A percentile compares a stretch with the other conserved stretches of the same genome.
phyloP scores from a whole-genome alignment of 129 eudicot species.

The Mikania micrantha region DNA sequence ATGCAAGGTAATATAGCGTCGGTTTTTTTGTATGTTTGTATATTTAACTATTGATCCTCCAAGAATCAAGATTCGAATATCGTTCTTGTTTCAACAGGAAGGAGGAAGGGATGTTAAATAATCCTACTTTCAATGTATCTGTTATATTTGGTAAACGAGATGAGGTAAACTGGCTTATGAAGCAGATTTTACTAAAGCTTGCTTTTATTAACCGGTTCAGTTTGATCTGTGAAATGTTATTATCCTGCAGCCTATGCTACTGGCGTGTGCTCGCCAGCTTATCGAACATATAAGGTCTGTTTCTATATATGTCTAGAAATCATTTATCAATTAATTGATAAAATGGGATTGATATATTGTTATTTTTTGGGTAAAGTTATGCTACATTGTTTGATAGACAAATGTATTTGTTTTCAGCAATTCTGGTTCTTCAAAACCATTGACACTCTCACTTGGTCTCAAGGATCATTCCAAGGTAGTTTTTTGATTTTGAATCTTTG shows the following conservation, averaged over 20 bases:
- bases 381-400: background rate
- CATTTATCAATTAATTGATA: background rate
- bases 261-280: slow-evolving; percentile 82
- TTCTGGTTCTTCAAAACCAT: slow-evolving; percentile 61
- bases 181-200: background rate
- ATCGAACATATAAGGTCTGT: slow-evolving; percentile 82
- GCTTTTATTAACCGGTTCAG: background rate
- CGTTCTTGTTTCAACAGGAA: slow-evolving; percentile 39
- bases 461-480: slow-evolving; percentile 83
- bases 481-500: background rate
- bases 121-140: slow-evolving; percentile 62
- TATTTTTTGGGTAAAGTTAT: too few species aligned
- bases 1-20: slow-evolving; percentile 50
- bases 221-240: slow-evolving; percentile 17
- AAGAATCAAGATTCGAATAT: background rate
- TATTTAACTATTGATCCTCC: background rate
- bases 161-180: slow-evolving; percentile 46
- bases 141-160: slow-evolving; percentile 88
- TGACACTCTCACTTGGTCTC: slow-evolving; percentile 83
- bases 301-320: background rate
- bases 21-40: background rate
- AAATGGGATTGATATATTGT: too few species aligned
- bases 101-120: slow-evolving; percentile 66
- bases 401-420: slow-evolving; percentile 33
- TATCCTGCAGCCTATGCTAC: slow-evolving; percentile 71